These are phyloP conservation scores for Saturnispora bothae DNA, from an alignment of 805 yeast species.

Conservation along the genomic window DNA sequence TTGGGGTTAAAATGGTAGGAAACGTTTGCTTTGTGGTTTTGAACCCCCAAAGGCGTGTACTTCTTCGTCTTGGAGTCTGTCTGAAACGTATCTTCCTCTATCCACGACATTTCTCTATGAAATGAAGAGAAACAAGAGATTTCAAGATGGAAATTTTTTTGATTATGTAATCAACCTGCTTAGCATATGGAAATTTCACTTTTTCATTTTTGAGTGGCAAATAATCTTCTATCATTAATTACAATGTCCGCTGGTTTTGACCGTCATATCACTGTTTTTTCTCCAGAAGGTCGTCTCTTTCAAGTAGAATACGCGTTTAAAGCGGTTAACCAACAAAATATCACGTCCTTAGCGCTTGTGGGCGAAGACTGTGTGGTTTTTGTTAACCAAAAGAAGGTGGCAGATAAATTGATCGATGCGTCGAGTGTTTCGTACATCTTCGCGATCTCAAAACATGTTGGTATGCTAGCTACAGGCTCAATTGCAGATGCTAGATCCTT, in stretches of 20 bases:
- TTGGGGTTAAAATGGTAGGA: constrained; percentile 84
- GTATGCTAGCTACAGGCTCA: constrained; percentile 89
- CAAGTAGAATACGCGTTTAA: constrained; percentile 91
- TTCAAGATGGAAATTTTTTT: too few relatives aligned
- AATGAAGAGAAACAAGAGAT: background rate
- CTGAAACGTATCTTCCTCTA: constrained; percentile 20
- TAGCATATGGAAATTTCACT: too few relatives aligned
- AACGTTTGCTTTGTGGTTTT: constrained; percentile 39
- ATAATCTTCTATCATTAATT: too few relatives aligned
- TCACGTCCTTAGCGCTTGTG: constrained; percentile 78
- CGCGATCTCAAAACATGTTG: constrained; percentile 69
- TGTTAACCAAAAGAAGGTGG: constrained; percentile 90
- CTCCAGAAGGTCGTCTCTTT: constrained; percentile 95
- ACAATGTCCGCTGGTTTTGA: constrained; percentile 75
- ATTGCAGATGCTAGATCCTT: constrained; percentile 92
- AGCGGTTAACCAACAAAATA: constrained; percentile 86
- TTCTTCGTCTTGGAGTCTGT: constrained; percentile 17
- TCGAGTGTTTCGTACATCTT: constrained; percentile 79
- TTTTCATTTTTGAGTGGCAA: too few relatives aligned
- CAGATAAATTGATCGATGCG: constrained; percentile 88
- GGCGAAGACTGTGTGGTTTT: constrained; percentile 84
- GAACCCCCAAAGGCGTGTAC: constrained; percentile 34
- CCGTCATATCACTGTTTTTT: constrained; percentile 96
- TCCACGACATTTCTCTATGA: constrained; percentile 12
- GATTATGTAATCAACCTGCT: too few relatives aligned